Evolutionary conservation across 805 yeast genomes (phyloP).

Genomic region (Clavispora phyllophila): DNA sequence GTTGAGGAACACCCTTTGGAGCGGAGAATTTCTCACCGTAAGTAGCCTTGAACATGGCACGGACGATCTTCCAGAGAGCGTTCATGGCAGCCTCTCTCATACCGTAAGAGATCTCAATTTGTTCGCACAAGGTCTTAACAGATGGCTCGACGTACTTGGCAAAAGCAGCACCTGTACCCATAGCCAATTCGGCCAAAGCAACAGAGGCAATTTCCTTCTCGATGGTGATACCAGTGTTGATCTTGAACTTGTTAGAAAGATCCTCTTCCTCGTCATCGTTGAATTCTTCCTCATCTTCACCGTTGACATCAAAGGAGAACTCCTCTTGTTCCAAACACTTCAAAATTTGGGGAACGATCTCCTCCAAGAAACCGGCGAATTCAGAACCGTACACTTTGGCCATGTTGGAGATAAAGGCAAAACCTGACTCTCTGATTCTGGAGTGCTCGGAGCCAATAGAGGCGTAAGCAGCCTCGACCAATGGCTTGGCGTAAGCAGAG

Average conservation of each 20-base stretch:
- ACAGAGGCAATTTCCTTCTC: constrained; percentile 96
- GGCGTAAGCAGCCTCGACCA: constrained; percentile 80
- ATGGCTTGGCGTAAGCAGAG: constrained; percentile 78
- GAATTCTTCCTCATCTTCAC: constrained; percentile 45
- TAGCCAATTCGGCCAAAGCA: constrained; percentile 82
- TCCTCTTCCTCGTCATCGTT: constrained; percentile 56
- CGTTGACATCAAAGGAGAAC: constrained; percentile 58
- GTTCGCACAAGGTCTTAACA: constrained; percentile 57
- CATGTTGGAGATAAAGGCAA: constrained; percentile 86
- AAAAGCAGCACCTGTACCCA: constrained; percentile 79
- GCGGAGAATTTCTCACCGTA: constrained; percentile 44
- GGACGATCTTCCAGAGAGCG: constrained; percentile 77
- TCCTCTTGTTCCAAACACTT: constrained; percentile 84
- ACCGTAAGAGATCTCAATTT: constrained; percentile 83
- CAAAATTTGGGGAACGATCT: constrained; percentile 78
- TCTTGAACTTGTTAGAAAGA: constrained; percentile 66
- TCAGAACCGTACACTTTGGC: constrained; percentile 92
- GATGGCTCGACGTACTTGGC: constrained; percentile 71
- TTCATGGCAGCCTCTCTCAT: constrained; percentile 82
- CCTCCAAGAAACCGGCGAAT: constrained; percentile 79
- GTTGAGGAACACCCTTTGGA: constrained; percentile 61
- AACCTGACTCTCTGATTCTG: constrained; percentile 91
- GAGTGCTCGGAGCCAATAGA: constrained; percentile 74
- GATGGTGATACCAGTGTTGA: constrained; percentile 90
- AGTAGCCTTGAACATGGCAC: constrained; percentile 57